These are phyloP conservation scores for Daldinia loculata DNA, from an alignment of 495 filamentous ascomycete genomes.

Conservation along the genomic window DNA sequence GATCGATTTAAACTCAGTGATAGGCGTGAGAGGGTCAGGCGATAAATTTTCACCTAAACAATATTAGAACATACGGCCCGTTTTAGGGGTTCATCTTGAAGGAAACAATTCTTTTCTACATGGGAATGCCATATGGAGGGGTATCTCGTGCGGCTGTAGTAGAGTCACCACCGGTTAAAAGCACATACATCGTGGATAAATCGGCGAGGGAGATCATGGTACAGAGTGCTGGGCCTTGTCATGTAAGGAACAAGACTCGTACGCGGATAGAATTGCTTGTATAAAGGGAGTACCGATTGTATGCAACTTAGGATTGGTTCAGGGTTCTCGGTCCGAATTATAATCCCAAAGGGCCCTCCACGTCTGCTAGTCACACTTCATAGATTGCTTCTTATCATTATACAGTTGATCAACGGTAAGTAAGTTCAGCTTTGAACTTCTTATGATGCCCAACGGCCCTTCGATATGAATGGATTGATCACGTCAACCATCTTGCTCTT, in stretches of 20 bases:
- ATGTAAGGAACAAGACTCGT: slow-evolving; percentile 39
- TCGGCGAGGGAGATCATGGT: slow-evolving; percentile 35
- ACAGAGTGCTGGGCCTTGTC: slow-evolving; percentile 27
- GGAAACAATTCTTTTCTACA: slow-evolving; percentile 14
- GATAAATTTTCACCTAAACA: slow-evolving; percentile 26
- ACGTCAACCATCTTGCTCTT: background rate
- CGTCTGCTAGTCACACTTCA: slow-evolving; percentile 14
- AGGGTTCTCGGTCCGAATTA: slow-evolving; percentile 41
- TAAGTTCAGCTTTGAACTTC: slow-evolving; percentile 6
- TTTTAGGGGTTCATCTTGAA: slow-evolving; percentile 29
- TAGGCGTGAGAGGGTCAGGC: slow-evolving; percentile 20
- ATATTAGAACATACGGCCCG: slow-evolving; percentile 29
- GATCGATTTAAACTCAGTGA: background rate
- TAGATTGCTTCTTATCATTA: slow-evolving; percentile 30
- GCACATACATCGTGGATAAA: slow-evolving; percentile 37
- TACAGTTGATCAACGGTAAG: slow-evolving; percentile 14
- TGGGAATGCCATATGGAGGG: slow-evolving; percentile 30
- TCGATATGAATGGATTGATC: slow-evolving; percentile 16
- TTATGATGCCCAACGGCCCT: slow-evolving; percentile 11
- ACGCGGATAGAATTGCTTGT: slow-evolving; percentile 23
- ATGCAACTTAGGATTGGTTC: slow-evolving; percentile 26
- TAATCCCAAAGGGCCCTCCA: slow-evolving; percentile 26
- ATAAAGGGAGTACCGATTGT: slow-evolving; percentile 29
- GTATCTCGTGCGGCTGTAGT: slow-evolving; percentile 25
- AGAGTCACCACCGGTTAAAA: slow-evolving; percentile 39